Evolutionary conservation across 2,329 filamentous ascomycete species (phyloP).

Genomic region (Diaporthe citrichinensis): DNA sequence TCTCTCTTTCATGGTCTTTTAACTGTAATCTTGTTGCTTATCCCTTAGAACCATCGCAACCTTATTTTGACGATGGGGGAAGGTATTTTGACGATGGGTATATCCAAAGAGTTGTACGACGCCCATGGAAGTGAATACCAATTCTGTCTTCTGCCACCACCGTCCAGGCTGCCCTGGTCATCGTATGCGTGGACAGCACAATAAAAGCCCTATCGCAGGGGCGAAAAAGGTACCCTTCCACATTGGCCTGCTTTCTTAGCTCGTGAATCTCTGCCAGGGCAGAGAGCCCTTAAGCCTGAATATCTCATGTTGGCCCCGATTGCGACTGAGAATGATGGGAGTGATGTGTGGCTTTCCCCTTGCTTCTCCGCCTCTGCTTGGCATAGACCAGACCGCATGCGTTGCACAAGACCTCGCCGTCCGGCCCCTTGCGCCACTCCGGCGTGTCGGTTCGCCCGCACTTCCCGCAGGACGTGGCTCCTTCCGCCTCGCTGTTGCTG

Average conservation of each 20-base stretch:
- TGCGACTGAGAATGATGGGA: conserved; percentile 3
- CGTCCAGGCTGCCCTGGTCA: too few relatives aligned
- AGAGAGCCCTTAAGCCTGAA: background rate
- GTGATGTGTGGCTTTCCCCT: conserved; percentile 5
- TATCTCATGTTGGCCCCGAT: conserved; percentile 8
- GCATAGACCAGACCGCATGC: conserved; percentile 41
- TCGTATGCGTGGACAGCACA: background rate
- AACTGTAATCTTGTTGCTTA: too few relatives aligned
- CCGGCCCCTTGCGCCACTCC: conserved; percentile 42
- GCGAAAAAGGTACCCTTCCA: background rate
- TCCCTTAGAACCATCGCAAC: background rate
- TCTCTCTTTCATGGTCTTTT: background rate
- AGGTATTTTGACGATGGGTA: background rate
- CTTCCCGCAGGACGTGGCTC: conserved; percentile 27
- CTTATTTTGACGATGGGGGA: background rate
- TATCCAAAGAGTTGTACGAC: background rate
- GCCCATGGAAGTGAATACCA: background rate
- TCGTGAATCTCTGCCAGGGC: background rate
- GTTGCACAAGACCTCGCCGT: conserved; percentile 41
- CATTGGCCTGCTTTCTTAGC: background rate
- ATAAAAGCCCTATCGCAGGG: background rate
- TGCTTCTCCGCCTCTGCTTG: conserved; percentile 38
- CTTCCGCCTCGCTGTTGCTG: conserved; percentile 21
- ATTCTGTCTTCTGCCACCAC: background rate
- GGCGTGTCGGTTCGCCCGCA: conserved; percentile 42